These are phyloP conservation scores for Naganishia randhawae DNA, from an alignment of 768 basidiomycete species.

Conservation along the genomic window DNA sequence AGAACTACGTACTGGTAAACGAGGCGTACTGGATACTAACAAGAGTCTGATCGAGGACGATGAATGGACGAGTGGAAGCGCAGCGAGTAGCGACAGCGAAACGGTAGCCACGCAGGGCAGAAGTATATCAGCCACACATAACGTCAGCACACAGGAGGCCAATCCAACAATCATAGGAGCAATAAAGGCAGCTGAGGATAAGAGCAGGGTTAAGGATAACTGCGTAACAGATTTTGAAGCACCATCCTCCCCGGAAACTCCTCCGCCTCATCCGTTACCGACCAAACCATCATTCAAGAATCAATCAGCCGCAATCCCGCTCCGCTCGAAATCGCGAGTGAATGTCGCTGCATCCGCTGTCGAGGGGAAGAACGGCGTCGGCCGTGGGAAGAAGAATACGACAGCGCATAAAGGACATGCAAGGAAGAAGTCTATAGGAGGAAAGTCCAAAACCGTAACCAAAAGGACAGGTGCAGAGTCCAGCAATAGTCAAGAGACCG, in stretches of 20 bases:
- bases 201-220: neutral
- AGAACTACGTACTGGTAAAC: neutral
- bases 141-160: neutral
- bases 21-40: neutral
- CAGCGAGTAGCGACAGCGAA: slow-evolving; percentile 6
- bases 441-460: neutral
- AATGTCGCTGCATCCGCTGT: neutral
- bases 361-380: neutral
- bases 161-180: neutral
- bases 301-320: neutral
- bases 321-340: neutral
- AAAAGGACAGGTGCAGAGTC: neutral
- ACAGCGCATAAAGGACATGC: neutral
- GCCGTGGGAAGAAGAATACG: neutral
- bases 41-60: neutral
- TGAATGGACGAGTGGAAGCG: slow-evolving; percentile 10
- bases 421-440: slow-evolving; percentile 1
- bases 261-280: slow-evolving; percentile 6
- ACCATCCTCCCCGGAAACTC: slow-evolving; percentile 6
- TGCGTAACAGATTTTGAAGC: neutral
- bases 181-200: neutral
- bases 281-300: neutral
- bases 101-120: neutral
- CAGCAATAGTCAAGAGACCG: neutral
- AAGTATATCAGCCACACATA: neutral